Conservation (phyloP, 2,329 filamentous ascomycete genomes). For the Pseudogymnoascus sp. region DNA sequence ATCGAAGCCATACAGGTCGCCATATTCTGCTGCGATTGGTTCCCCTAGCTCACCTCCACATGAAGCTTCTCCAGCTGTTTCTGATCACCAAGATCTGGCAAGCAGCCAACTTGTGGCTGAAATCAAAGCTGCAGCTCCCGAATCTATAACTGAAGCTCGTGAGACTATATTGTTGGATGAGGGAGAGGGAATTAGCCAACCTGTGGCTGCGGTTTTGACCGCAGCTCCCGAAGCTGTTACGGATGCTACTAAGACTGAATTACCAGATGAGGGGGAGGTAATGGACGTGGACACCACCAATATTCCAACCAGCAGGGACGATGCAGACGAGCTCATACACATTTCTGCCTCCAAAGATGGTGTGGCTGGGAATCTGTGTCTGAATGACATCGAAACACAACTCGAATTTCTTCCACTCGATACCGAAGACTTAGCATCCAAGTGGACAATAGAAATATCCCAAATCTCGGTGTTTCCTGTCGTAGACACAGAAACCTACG, state of each 20-base stretch:
- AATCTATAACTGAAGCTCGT: background rate
- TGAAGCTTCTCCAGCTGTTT: slow-evolving; percentile 17
- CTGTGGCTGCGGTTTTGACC: slow-evolving; percentile 13
- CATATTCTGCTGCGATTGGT: slow-evolving; percentile 9
- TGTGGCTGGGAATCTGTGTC: slow-evolving; percentile 7
- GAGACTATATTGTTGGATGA: background rate
- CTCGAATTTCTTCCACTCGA: background rate
- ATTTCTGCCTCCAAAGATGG: background rate
- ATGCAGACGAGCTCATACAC: background rate
- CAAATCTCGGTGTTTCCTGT: background rate
- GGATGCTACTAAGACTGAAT: slow-evolving; percentile 21
- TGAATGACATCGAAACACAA: background rate
- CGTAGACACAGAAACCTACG: background rate
- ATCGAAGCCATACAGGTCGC: slow-evolving; percentile 10
- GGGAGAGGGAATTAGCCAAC: slow-evolving; percentile 16
- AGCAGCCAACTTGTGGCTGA: slow-evolving; percentile 24
- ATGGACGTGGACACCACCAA: slow-evolving; percentile 23
- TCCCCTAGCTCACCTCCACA: slow-evolving; percentile 10
- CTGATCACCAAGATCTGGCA: slow-evolving; percentile 16
- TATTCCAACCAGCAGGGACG: background rate
- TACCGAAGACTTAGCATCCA: background rate
- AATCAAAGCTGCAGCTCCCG: slow-evolving; percentile 16
- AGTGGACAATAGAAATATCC: background rate
- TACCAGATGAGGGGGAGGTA: slow-evolving; percentile 21
- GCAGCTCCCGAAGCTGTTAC: slow-evolving; percentile 14